A percentile compares a stretch with the other conserved stretches of the same genome.
These are phyloP conservation scores for Echinochloa phyllopogon DNA, from an alignment of 176 grass and related monocot species.

Conservation along the genomic window DNA sequence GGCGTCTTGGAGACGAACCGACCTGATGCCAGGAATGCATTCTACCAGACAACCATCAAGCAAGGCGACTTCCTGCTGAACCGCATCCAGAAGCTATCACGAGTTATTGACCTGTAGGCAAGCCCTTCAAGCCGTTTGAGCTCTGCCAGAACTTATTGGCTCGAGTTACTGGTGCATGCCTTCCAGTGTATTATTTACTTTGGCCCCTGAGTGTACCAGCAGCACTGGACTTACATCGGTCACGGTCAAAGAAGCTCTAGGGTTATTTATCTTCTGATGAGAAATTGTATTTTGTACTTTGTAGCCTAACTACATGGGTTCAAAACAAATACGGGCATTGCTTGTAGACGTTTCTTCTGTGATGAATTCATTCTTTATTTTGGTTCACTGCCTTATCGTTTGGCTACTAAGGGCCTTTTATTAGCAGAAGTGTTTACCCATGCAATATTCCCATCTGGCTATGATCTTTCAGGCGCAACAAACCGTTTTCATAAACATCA, in stretches of 20 bases:
- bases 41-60: slow-evolving; percentile 98
- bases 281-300: slow-evolving; percentile 32
- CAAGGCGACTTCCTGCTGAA: slow-evolving; percentile 98
- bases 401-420: neutral
- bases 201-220: neutral
- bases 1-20: slow-evolving; percentile 91
- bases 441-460: neutral
- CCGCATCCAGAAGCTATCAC: slow-evolving; percentile 92
- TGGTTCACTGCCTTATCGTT: neutral
- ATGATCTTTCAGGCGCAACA: neutral
- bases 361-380: slow-evolving; percentile 30
- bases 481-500: neutral
- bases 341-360: slow-evolving; percentile 7
- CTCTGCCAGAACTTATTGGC: neutral
- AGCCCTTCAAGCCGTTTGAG: neutral
- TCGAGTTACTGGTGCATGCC: neutral
- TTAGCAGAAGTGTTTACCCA: neutral
- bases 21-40: slow-evolving; percentile 88
- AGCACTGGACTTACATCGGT: neutral
- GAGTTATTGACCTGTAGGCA: slow-evolving; percentile 88
- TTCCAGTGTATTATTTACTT: neutral
- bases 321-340: neutral
- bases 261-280: neutral
- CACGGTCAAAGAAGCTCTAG: neutral
- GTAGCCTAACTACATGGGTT: slow-evolving; percentile 34